A percentile compares a stretch with the other conserved stretches of the same genome.
phyloP scores from a whole-genome alignment of 805 yeast species.

The Kluyveromyces starmeri region DNA sequence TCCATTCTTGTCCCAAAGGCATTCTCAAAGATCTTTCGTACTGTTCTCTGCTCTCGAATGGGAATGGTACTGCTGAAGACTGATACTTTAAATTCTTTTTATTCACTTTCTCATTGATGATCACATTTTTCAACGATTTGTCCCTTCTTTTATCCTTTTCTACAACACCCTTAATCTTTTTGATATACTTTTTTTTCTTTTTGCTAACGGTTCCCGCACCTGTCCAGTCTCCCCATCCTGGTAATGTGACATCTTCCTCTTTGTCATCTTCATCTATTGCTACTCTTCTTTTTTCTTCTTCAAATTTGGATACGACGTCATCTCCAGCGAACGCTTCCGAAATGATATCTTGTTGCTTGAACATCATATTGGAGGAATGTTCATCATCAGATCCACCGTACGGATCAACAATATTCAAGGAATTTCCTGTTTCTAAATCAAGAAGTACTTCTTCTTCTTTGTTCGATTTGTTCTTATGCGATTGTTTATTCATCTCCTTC shows the following conservation, averaged over 20 bases:
- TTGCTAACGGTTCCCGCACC: conserved; percentile 47
- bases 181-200: conserved; percentile 52
- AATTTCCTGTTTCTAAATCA: conserved; percentile 38
- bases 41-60: conserved; percentile 87
- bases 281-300: conserved; percentile 60
- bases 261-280: conserved; percentile 76
- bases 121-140: conserved; percentile 66
- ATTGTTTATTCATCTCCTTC: conserved; percentile 24
- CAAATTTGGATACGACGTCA: conserved; percentile 75
- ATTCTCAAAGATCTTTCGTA: conserved; percentile 87
- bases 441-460: conserved; percentile 30
- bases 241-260: conserved; percentile 75
- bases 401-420: conserved; percentile 46
- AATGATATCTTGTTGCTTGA: conserved; percentile 74
- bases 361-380: conserved; percentile 39
- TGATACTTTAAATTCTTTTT: conserved; percentile 81
- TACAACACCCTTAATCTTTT: conserved; percentile 70
- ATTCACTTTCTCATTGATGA: conserved; percentile 78
- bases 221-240: conserved; percentile 99
- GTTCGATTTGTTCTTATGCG: conserved; percentile 26
- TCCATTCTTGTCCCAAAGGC: conserved; percentile 98
- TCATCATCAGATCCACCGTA: conserved; percentile 39
- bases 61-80: conserved; percentile 88
- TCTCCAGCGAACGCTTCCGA: conserved; percentile 96
- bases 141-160: conserved; percentile 68